phyloP scores from a whole-genome alignment of 2,329 filamentous ascomycete species.

The Colletotrichum cereale region DNA sequence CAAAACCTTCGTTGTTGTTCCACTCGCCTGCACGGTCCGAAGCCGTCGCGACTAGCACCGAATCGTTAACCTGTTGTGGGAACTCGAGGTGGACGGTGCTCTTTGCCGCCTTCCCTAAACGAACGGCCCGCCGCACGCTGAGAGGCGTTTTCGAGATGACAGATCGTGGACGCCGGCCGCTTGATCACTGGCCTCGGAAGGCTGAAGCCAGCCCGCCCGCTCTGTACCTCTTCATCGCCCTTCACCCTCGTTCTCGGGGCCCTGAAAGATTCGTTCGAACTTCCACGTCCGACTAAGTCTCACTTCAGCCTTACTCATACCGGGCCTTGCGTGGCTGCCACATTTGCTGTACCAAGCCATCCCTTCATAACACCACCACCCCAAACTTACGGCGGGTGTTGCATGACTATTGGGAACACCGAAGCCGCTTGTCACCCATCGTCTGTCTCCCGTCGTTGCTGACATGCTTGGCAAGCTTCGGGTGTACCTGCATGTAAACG shows the following conservation, averaged over 20 bases:
- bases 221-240: background rate
- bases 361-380: background rate
- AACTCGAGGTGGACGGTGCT: slow-evolving; percentile 2
- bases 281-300: slow-evolving; percentile 15
- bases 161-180: slow-evolving; percentile 16
- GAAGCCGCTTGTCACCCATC: background rate
- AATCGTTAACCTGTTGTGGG: background rate
- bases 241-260: background rate
- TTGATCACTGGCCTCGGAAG: slow-evolving; percentile 2
- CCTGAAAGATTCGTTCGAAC: slow-evolving; percentile 24
- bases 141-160: slow-evolving; percentile 1
- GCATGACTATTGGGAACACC: slow-evolving; percentile 11
- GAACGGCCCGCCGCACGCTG: background rate
- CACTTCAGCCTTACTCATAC: slow-evolving; percentile 29
- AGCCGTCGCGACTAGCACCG: background rate
- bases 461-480: background rate
- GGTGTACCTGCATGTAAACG: background rate
- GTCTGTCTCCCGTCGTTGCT: background rate
- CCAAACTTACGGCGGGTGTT: slow-evolving; percentile 10
- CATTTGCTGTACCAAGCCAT: slow-evolving; percentile 17
- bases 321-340: slow-evolving; percentile 26
- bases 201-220: background rate
- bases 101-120: background rate
- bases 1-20: background rate
- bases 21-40: slow-evolving; percentile 5